Percentiles rank a stretch among this genome's conserved stretches.
Evolutionary conservation across 2,329 filamentous ascomycete genomes (phyloP).

Genomic region (Aspergillus sclerotialis): DNA sequence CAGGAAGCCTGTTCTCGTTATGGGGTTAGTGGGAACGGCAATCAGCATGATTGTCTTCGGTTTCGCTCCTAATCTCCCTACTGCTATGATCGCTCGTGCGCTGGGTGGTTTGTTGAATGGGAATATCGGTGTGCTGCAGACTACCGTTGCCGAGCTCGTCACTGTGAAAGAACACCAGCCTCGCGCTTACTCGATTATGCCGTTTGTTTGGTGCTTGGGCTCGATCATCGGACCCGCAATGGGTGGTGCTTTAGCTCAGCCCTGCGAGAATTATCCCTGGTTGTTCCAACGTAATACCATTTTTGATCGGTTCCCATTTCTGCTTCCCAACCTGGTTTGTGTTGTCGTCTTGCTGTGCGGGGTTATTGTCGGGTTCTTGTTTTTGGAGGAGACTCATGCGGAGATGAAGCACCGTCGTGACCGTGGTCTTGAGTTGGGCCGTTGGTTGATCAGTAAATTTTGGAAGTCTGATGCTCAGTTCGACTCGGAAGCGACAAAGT

Average conservation of each 20-base stretch:
- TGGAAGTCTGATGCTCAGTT: constrained; percentile 21
- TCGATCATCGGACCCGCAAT: constrained; percentile 90
- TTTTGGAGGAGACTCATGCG: constrained; percentile 89
- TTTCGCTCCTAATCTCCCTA: constrained; percentile 72
- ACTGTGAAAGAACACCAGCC: constrained; percentile 91
- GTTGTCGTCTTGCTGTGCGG: constrained; percentile 69
- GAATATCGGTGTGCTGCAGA: constrained; percentile 92
- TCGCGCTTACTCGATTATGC: constrained; percentile 94
- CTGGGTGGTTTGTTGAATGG: constrained; percentile 89
- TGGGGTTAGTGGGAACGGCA: constrained; percentile 83
- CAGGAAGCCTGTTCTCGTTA: constrained; percentile 84
- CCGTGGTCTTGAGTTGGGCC: constrained; percentile 67
- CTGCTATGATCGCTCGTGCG: constrained; percentile 80
- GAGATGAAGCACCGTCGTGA: constrained; percentile 72
- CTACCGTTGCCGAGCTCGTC: constrained; percentile 88
- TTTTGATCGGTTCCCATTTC: constrained; percentile 81
- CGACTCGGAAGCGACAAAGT: constrained; percentile 42
- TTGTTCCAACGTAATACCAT: constrained; percentile 67
- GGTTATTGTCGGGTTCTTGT: constrained; percentile 71
- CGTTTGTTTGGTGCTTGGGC: constrained; percentile 95
- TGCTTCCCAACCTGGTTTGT: constrained; percentile 88
- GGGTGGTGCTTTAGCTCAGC: constrained; percentile 81
- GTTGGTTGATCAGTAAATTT: constrained; percentile 51
- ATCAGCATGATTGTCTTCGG: constrained; percentile 90
- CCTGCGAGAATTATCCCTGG: constrained; percentile 71